A percentile compares a stretch with the other conserved stretches of the same genome.
Evolutionary conservation across 495 filamentous ascomycete species (phyloP).

Genomic region (Penicillium alfredii): DNA sequence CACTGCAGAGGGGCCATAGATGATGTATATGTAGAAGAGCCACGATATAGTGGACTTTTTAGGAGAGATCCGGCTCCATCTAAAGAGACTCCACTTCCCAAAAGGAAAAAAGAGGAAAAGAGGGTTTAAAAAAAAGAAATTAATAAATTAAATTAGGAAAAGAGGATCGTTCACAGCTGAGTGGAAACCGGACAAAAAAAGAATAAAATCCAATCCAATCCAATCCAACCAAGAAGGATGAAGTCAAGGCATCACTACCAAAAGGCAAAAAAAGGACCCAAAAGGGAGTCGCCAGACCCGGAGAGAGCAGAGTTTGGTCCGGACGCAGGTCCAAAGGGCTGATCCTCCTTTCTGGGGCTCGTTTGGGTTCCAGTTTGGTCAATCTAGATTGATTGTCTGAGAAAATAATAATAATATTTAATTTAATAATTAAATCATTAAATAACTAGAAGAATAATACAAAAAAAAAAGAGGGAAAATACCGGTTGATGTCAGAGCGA

Average conservation of each 20-base stretch:
- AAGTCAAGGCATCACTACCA: slow-evolving; percentile 44
- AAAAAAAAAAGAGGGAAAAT: slow-evolving; percentile 14
- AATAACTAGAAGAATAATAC: slow-evolving; percentile 2
- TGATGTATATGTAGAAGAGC: too few relatives aligned
- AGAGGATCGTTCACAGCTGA: slow-evolving; percentile 12
- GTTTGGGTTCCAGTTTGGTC: slow-evolving; percentile 36
- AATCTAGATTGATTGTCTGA: slow-evolving; percentile 29
- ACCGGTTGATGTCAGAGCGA: slow-evolving; percentile 44
- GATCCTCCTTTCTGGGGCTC: slow-evolving; percentile 41
- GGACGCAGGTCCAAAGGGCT: slow-evolving; percentile 44
- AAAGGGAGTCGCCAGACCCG: slow-evolving; percentile 31
- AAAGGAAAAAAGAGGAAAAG: too few relatives aligned
- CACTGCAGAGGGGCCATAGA: too few relatives aligned
- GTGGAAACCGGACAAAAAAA: slow-evolving; percentile 15
- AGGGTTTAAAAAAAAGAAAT: too few relatives aligned
- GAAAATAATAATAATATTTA: slow-evolving; percentile 10
- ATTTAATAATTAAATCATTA: not conserved
- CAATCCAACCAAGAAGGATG: slow-evolving; percentile 25
- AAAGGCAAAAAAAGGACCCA: too few relatives aligned
- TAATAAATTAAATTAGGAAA: too few relatives aligned
- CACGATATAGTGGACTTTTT: too few relatives aligned
- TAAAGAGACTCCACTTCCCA: too few relatives aligned
- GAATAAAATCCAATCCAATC: slow-evolving; percentile 13
- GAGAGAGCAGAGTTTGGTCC: slow-evolving; percentile 43
- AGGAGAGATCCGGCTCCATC: too few relatives aligned